These are phyloP conservation scores for Penicillium sp. DNA, from an alignment of 2,329 filamentous ascomycete species.

Conservation along the genomic window DNA sequence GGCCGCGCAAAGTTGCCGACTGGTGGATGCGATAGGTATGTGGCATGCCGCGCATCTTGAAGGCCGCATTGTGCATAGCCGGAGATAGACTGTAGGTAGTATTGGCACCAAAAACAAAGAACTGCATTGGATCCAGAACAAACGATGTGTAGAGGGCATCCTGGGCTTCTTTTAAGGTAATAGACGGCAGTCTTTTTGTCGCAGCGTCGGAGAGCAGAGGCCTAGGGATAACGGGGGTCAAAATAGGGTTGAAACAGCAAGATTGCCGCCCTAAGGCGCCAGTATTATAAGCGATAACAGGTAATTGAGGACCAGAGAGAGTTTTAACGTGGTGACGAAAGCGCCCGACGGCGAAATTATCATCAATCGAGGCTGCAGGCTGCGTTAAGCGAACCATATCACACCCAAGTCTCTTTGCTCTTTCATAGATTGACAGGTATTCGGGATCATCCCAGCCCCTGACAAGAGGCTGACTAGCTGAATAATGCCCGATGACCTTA, in stretches of 20 bases:
- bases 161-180: slow-evolving; percentile 69
- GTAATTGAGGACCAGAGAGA: slow-evolving; percentile 51
- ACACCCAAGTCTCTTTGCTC: slow-evolving; percentile 63
- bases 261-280: slow-evolving; percentile 67
- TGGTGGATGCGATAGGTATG: slow-evolving; percentile 71
- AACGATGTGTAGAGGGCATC: slow-evolving; percentile 70
- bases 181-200: slow-evolving; percentile 50
- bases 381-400: slow-evolving; percentile 67
- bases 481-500: slow-evolving; percentile 66
- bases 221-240: slow-evolving; percentile 65
- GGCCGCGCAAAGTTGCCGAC: slow-evolving; percentile 63
- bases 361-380: slow-evolving; percentile 60
- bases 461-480: slow-evolving; percentile 45
- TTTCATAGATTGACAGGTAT: slow-evolving; percentile 63
- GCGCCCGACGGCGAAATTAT: slow-evolving; percentile 65
- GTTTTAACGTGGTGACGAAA: slow-evolving; percentile 58
- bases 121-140: slow-evolving; percentile 70
- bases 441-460: slow-evolving; percentile 62
- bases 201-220: slow-evolving; percentile 51
- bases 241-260: slow-evolving; percentile 67
- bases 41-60: slow-evolving; percentile 68
- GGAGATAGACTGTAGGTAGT: slow-evolving; percentile 75
- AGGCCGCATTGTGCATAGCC: slow-evolving; percentile 76
- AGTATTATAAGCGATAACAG: slow-evolving; percentile 69
- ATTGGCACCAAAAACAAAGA: slow-evolving; percentile 75